Conservation (phyloP, 148 eudicot genomes). For the Nyssa sinensis region DNA sequence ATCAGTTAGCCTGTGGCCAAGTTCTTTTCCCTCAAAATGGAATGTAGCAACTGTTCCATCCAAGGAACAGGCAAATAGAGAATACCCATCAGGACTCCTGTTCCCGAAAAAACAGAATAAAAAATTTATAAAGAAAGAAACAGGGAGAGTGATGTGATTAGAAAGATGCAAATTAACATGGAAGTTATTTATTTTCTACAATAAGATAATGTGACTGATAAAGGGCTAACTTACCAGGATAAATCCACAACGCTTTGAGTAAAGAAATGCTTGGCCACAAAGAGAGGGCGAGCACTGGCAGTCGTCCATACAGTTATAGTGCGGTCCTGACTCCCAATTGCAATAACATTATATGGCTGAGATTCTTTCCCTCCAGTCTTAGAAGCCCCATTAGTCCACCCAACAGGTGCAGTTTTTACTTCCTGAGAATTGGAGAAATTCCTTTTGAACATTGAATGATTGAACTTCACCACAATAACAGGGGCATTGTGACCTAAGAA, state of each 20-base stretch:
- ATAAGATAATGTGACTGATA: background rate
- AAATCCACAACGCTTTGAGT: slow-evolving; percentile 94
- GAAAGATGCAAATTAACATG: background rate
- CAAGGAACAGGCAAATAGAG: slow-evolving; percentile 93
- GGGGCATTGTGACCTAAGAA: slow-evolving; percentile 99
- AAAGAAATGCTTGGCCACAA: slow-evolving; percentile 97
- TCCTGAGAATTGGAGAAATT: slow-evolving; percentile 52
- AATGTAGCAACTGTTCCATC: slow-evolving; percentile 93
- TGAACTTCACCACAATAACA: slow-evolving; percentile 88
- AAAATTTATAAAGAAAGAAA: background rate
- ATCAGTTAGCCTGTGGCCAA: slow-evolving; percentile 76
- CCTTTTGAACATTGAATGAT: slow-evolving; percentile 88
- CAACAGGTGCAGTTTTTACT: slow-evolving; percentile 56
- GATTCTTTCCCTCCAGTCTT: slow-evolving; percentile 75
- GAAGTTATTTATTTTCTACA: background rate
- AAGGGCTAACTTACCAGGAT: slow-evolving; percentile 57
- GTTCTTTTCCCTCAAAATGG: slow-evolving; percentile 80
- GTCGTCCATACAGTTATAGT: slow-evolving; percentile 99
- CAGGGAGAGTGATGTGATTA: background rate
- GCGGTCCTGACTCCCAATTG: slow-evolving; percentile 98
- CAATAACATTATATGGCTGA: slow-evolving; percentile 88
- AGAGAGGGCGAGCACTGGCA: slow-evolving; percentile 95
- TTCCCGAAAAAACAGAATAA: slow-evolving; percentile 13
- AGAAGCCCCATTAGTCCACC: slow-evolving; percentile 82
- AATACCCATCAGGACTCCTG: slow-evolving; percentile 99